Conservation (phyloP, 2,329 filamentous ascomycete genomes). For the Cladophialophora yegresii region DNA sequence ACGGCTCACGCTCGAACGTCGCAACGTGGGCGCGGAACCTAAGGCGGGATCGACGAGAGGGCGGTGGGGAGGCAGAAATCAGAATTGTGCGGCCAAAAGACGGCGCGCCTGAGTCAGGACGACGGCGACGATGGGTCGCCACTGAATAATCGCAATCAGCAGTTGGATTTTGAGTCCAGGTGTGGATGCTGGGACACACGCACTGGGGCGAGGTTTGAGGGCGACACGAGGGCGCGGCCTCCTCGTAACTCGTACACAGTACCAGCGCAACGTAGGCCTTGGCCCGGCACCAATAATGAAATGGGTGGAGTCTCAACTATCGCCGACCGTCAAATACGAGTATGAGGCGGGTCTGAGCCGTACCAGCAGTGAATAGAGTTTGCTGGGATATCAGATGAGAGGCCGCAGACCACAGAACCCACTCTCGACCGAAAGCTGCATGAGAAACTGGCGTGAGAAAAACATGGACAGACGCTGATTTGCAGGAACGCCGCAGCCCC, state of each 20-base stretch:
- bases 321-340: neutral
- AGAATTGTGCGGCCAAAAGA: neutral
- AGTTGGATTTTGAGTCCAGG: neutral
- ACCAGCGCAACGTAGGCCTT: neutral
- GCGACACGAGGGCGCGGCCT: neutral
- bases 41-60: slow-evolving; percentile 1
- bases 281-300: neutral
- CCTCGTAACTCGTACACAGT: too few relatives aligned
- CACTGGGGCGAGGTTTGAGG: neutral
- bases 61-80: neutral
- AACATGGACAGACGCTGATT: neutral
- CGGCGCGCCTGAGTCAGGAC: neutral
- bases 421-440: neutral
- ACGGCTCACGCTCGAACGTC: neutral
- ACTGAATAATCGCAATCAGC: slow-evolving; percentile 2
- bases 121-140: neutral
- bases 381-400: neutral
- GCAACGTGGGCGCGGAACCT: neutral
- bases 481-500: neutral
- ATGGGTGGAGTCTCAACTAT: neutral
- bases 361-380: neutral
- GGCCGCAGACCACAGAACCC: neutral
- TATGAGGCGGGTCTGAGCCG: neutral
- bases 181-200: neutral
- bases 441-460: neutral